phyloP scores from a whole-genome alignment of 164 flowering plant genomes.

The Tinospora cordifolia region DNA sequence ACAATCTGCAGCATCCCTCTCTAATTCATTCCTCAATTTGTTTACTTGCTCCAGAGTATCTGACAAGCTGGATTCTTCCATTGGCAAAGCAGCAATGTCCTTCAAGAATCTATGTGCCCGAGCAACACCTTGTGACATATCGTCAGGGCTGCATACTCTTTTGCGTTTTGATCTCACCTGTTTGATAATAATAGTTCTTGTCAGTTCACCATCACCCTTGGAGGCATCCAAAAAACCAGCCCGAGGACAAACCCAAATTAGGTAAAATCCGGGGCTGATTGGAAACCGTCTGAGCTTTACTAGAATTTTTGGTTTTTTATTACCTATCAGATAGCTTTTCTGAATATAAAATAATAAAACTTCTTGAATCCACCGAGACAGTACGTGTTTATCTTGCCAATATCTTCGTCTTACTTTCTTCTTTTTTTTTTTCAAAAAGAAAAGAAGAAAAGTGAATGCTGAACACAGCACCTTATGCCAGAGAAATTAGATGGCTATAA shows the following conservation, averaged over 20 bases:
- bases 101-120: slow-evolving; percentile 68
- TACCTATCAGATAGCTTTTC: background rate
- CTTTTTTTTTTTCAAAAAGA: too few relatives aligned
- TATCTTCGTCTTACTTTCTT: too few relatives aligned
- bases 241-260: background rate
- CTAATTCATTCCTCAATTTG: slow-evolving; percentile 50
- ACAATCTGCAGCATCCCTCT: slow-evolving; percentile 55
- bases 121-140: slow-evolving; percentile 58
- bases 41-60: slow-evolving; percentile 52
- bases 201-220: background rate
- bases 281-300: background rate
- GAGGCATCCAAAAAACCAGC: background rate
- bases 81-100: slow-evolving; percentile 70
- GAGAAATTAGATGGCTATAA: too few relatives aligned
- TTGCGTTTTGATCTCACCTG: slow-evolving; percentile 70
- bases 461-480: too few relatives aligned
- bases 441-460: too few relatives aligned
- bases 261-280: background rate
- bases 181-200: slow-evolving; percentile 8
- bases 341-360: background rate
- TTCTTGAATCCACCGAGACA: too few relatives aligned
- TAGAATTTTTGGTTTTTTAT: background rate
- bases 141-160: slow-evolving; percentile 51
- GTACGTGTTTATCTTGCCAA: too few relatives aligned
- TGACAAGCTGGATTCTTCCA: slow-evolving; percentile 62